Evolutionary conservation across 2,329 filamentous ascomycete species (phyloP).

Genomic region (Lachnellula suecica): DNA sequence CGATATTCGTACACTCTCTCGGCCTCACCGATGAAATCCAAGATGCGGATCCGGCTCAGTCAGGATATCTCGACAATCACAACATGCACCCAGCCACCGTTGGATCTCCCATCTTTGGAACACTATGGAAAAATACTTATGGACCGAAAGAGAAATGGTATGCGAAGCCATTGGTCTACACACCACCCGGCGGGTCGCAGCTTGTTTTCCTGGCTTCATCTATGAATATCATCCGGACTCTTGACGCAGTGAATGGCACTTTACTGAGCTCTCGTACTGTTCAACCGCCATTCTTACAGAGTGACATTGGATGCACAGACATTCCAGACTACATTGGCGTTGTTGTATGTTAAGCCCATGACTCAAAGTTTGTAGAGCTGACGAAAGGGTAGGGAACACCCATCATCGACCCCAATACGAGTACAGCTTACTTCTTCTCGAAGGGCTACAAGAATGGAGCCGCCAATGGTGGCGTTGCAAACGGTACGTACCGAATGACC

Average conservation of each 20-base stretch:
- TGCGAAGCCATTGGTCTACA: constrained; percentile 44
- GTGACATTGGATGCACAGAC: constrained; percentile 37
- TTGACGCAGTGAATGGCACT: constrained; percentile 42
- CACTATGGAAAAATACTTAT: constrained; percentile 35
- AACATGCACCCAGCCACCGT: constrained; percentile 40
- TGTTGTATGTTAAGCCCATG: constrained; percentile 17
- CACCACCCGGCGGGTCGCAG: constrained; percentile 37
- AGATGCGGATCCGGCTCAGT: constrained; percentile 35
- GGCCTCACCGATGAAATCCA: constrained; percentile 22
- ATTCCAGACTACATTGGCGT: constrained; percentile 39
- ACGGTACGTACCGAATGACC: constrained; percentile 12
- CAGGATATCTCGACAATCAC: constrained; percentile 40
- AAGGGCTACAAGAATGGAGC: constrained; percentile 35
- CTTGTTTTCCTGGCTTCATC: constrained; percentile 39
- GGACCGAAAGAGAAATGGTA: constrained; percentile 35
- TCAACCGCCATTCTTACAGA: constrained; percentile 37
- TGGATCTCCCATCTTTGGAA: constrained; percentile 36
- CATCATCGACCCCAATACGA: constrained; percentile 36
- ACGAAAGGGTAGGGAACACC: constrained; percentile 32
- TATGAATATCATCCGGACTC: constrained; percentile 39
- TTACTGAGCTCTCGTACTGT: constrained; percentile 37
- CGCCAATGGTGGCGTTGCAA: constrained; percentile 24
- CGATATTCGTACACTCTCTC: constrained; percentile 11
- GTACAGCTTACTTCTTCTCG: constrained; percentile 38
- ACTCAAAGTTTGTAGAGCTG: background rate